Percentiles rank a stretch among this genome's conserved stretches.
Evolutionary conservation across 176 grass and related monocot genomes (phyloP).

Genomic region (Hordeum vulgare): MorexV3_pseudomolecules_assembly NC_058518.1:495742429-495742928

Average conservation of each 20-base stretch:
- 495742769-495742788: constrained; percentile 98
- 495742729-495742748: constrained; percentile 63
- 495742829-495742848: constrained; percentile 42
- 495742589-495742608: neutral
- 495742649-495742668: constrained; percentile 47
- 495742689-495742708: neutral
- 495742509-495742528: constrained; percentile 40
- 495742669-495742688: neutral
- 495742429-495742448: constrained; percentile 89
- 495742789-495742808: constrained; percentile 83
- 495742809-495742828: constrained; percentile 95
- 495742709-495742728: constrained; percentile 2
- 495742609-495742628: constrained; percentile 57
- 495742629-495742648: constrained; percentile 82
- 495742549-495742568: neutral
- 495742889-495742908: neutral
- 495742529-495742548: neutral
- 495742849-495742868: neutral
- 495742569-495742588: neutral
- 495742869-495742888: neutral
- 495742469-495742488: constrained; percentile 90
- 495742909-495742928: neutral
- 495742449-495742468: constrained; percentile 92
- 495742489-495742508: constrained; percentile 89
- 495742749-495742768: constrained; percentile 95